Conservation (phyloP, 2,329 filamentous ascomycete genomes). For the Arthrobotrys sphaeroides region DNA sequence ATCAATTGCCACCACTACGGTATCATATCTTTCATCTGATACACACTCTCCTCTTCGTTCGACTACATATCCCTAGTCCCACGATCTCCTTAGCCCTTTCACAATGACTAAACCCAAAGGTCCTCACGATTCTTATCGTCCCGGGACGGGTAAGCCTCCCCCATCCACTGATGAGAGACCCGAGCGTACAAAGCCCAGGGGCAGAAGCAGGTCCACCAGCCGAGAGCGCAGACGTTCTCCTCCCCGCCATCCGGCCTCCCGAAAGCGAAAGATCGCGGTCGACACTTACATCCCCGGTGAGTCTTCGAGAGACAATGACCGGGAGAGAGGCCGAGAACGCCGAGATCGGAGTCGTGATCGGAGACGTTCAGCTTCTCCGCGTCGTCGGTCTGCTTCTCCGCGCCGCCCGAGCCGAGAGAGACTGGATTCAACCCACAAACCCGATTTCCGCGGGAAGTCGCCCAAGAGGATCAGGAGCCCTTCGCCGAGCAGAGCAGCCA, state of each 20-base stretch:
- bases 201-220: slow-evolving; percentile 33
- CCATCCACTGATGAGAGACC: slow-evolving; percentile 20
- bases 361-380: slow-evolving; percentile 26
- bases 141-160: slow-evolving; percentile 27
- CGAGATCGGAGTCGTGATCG: slow-evolving; percentile 39
- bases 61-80: not conserved
- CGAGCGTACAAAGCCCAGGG: slow-evolving; percentile 35
- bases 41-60: not conserved
- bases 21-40: not conserved
- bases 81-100: not conserved
- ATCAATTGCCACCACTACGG: not conserved
- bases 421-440: slow-evolving; percentile 12
- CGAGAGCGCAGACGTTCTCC: slow-evolving; percentile 41
- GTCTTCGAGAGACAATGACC: slow-evolving; percentile 31
- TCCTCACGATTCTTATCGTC: slow-evolving; percentile 44
- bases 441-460: slow-evolving; percentile 35
- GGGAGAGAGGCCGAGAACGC: slow-evolving; percentile 25
- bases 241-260: slow-evolving; percentile 27
- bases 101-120: slow-evolving; percentile 45
- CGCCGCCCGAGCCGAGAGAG: slow-evolving; percentile 29
- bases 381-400: slow-evolving; percentile 36
- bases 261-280: slow-evolving; percentile 38
- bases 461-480: slow-evolving; percentile 39
- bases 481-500: slow-evolving; percentile 32
- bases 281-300: slow-evolving; percentile 47